phyloP scores from a whole-genome alignment of 1,284 basidiomycete genomes.

The Rhodotorula sp. region DNA sequence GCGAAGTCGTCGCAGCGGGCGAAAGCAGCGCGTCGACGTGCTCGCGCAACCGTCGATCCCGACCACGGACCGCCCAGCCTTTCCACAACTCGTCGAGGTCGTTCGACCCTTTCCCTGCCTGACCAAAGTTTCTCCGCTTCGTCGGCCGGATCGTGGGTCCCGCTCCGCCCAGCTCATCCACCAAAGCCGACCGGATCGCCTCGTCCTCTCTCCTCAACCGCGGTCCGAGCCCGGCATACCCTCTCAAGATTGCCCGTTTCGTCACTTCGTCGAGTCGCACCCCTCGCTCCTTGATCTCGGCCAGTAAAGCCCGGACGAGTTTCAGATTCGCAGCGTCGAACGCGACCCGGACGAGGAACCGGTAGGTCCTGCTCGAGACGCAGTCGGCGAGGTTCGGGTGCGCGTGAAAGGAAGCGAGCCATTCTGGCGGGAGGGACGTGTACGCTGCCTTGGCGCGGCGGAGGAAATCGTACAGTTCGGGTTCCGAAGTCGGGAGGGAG shows the following conservation, averaged over 20 bases:
- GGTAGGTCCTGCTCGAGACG: constrained; percentile 19
- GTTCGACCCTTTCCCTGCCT: neutral
- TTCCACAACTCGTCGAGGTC: constrained; percentile 12
- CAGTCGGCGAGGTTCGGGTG: constrained; percentile 2
- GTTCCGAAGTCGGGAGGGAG: constrained; percentile 4
- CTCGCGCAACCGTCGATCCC: neutral
- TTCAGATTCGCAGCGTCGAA: constrained; percentile 6
- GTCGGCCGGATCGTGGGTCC: neutral
- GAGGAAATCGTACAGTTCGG: constrained; percentile 14
- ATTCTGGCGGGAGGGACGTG: neutral
- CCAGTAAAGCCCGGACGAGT: constrained; percentile 14
- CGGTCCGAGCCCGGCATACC: constrained; percentile 5
- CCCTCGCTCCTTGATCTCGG: constrained; percentile 13
- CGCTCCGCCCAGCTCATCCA: neutral
- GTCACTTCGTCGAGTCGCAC: constrained; percentile 2
- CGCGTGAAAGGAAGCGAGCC: constrained; percentile 23
- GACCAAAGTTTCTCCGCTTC: constrained; percentile 2
- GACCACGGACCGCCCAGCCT: constrained; percentile 7
- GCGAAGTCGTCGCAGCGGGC: neutral
- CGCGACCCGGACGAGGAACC: constrained; percentile 18
- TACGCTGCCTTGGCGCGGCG: neutral
- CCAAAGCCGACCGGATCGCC: constrained; percentile 1
- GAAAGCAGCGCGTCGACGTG: neutral
- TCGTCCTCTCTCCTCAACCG: neutral
- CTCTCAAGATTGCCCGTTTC: constrained; percentile 12